Evolutionary conservation across 768 basidiomycete genomes (phyloP).

Genomic region (Amanita pseudoporphyria): DNA sequence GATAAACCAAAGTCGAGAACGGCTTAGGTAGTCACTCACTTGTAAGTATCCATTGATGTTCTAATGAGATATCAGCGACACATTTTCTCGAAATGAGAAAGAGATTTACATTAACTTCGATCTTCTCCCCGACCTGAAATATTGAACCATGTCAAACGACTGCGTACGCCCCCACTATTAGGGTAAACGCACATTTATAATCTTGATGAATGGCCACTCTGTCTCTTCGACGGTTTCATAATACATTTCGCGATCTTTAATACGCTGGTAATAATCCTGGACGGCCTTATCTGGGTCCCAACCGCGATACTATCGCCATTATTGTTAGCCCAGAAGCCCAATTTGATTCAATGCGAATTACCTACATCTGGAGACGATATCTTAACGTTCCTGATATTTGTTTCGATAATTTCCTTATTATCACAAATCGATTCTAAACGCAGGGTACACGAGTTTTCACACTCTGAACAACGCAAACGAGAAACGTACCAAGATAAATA

Average conservation of each 20-base stretch:
- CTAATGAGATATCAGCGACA: conserved; percentile 23
- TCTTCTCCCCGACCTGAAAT: conserved; percentile 85
- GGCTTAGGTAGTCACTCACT: conserved; percentile 25
- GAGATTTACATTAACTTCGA: conserved; percentile 76
- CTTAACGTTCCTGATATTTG: conserved; percentile 94
- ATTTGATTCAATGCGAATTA: conserved; percentile 8
- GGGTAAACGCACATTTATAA: conserved; percentile 64
- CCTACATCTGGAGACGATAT: conserved; percentile 95
- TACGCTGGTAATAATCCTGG: conserved; percentile 85
- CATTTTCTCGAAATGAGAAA: background rate
- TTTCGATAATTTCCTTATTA: conserved; percentile 85
- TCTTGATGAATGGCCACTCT: conserved; percentile 89
- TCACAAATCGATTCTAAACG: conserved; percentile 80
- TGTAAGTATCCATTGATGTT: conserved; percentile 86
- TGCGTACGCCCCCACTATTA: conserved; percentile 10
- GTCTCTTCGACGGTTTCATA: conserved; percentile 91
- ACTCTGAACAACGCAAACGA: background rate
- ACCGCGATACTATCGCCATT: conserved; percentile 58
- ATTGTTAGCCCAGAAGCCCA: background rate
- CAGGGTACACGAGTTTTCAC: background rate
- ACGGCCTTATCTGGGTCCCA: conserved; percentile 94
- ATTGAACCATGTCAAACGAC: background rate
- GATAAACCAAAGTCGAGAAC: background rate
- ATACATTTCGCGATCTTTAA: conserved; percentile 73
- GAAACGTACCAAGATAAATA: conserved; percentile 72